Base-by-base conservation (phyloP, 805 yeast species). In the Millerozyma miso region DNA sequence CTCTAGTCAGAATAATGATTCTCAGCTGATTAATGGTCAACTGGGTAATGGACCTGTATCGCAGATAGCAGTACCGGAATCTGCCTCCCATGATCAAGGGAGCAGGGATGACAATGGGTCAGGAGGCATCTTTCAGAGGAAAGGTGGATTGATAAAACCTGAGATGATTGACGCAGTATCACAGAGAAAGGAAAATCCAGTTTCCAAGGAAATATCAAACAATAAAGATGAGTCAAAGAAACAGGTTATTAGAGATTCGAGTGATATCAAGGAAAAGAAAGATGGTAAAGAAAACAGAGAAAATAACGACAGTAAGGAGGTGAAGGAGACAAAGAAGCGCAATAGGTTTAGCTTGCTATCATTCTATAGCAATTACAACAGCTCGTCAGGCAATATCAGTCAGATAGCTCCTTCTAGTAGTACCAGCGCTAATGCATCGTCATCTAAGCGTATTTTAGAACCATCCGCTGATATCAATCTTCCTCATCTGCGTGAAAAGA, bases 271-370 rank as follows among this genome's bases (percentile, higher is more conserved):
- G 18, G 40, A 37, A 10, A 35, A 32, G 18, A 33, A 29, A 32
- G 36, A 35, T 2, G 19, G 32, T 13, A 23, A 43, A 26, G 17
- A 32, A 32, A 32, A 32, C 17, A 40, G 42, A 29, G 35, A n/a
- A 12, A 14, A 31, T 26, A 45, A 40, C 7, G 42, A 43, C 26
- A 38, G 40, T 31, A 58, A 59, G 43, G 60, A 52, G 31, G 60
- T 55, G 44, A 59, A 55, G 31, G 69, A 63, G 18, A 50, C 45
- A 19, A 71, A 69, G 53, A 69, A 67, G 50, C 55, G 62, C 31
- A 71, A 71, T 46, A 50, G 77, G 42, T 71, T 71, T 49, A 70
- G 75, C 52, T 46, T 70, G 29, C 61, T 72, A 38, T 69, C 74
- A 3, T 67, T 72, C 54, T 71, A 71, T 57, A 60, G 67, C 38